Percentiles rank a stretch among this genome's conserved stretches.
phyloP scores from a whole-genome alignment of 1,284 basidiomycete species.

The Chalciporus sp. region DNA sequence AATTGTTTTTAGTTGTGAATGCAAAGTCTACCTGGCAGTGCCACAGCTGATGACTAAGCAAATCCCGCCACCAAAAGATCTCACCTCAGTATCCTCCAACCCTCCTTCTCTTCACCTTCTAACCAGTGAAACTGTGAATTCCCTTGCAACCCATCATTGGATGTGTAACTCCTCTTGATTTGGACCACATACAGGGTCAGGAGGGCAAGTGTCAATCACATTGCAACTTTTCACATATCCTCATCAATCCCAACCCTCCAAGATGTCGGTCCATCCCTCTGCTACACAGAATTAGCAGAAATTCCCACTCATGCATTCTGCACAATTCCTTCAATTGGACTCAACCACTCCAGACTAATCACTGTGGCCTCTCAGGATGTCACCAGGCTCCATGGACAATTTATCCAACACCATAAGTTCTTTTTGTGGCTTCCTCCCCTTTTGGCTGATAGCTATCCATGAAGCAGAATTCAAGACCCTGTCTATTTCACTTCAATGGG shows the following conservation, averaged over 20 bases:
- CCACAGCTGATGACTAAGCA: constrained; percentile 25
- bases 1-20: constrained; percentile 25
- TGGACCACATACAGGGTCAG: too few relatives aligned
- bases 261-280: background rate
- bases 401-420: constrained; percentile 56
- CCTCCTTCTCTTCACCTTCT: too few relatives aligned
- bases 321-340: background rate
- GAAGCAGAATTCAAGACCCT: constrained; percentile 49
- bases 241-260: constrained; percentile 1
- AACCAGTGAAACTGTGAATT: too few relatives aligned
- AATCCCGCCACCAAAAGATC: constrained; percentile 14
- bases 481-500: constrained; percentile 52
- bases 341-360: constrained; percentile 6
- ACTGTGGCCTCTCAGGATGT: constrained; percentile 51
- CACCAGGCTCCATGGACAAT: constrained; percentile 53
- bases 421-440: background rate
- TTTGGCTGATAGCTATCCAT: background rate
- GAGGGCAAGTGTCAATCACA: too few relatives aligned
- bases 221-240: too few relatives aligned
- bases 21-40: too few relatives aligned
- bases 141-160: too few relatives aligned
- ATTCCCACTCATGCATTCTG: constrained; percentile 30
- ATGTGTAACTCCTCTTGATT: too few relatives aligned
- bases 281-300: constrained; percentile 42
- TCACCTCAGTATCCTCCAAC: background rate